Conservation (phyloP, 2,329 filamentous ascomycete species). For the Xylariales sp. region DNA sequence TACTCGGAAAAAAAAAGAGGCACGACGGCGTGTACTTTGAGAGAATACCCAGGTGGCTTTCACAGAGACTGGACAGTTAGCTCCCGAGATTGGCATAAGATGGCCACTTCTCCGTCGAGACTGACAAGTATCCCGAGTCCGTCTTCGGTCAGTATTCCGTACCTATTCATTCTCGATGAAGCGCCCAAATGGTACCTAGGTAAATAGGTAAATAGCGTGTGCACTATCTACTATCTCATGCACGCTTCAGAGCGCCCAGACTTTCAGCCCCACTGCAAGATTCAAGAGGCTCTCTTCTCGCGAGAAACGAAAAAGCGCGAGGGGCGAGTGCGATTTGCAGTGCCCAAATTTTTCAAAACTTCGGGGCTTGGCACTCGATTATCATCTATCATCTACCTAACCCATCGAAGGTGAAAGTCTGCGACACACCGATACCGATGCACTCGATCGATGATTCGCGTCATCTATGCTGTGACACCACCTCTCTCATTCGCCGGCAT, state of each 20-base stretch:
- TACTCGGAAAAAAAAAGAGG: background rate
- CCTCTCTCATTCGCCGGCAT: too few species aligned
- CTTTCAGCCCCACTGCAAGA: conserved; percentile 15
- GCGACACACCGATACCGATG: background rate
- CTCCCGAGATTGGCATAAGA: background rate
- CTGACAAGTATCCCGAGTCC: background rate
- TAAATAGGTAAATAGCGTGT: too few species aligned
- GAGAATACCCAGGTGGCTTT: background rate
- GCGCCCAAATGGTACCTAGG: too few species aligned
- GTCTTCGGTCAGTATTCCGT: too few species aligned
- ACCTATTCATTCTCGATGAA: too few species aligned
- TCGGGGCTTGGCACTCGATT: conserved; percentile 11
- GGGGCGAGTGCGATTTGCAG: conserved; percentile 16
- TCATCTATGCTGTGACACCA: too few species aligned
- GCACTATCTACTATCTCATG: background rate
- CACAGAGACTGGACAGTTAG: too few species aligned
- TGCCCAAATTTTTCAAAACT: background rate
- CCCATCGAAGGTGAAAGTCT: background rate
- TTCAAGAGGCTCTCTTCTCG: conserved; percentile 20
- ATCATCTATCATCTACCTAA: background rate
- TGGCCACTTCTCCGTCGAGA: background rate
- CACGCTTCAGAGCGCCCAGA: conserved; percentile 19
- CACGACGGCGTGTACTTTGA: background rate
- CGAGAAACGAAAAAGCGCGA: conserved; percentile 34
- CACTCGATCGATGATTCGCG: background rate